A percentile compares a stretch with the other conserved stretches of the same genome.
Evolutionary conservation across 2,329 filamentous ascomycete genomes (phyloP).

Genomic region (Westerdykella ornata): DNA sequence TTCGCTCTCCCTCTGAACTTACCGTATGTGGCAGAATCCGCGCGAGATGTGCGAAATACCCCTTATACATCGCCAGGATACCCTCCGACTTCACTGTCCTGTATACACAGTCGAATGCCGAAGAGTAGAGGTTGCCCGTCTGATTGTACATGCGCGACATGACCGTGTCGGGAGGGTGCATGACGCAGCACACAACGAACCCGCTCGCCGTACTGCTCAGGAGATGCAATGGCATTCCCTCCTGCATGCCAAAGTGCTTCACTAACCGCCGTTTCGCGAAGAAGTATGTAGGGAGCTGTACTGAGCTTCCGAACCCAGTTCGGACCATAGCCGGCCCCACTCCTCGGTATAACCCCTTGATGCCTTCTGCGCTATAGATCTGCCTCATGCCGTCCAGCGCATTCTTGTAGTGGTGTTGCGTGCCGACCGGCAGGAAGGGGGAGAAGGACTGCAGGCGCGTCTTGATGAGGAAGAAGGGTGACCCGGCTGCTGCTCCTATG

Average conservation of each 20-base stretch:
- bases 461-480: conserved; percentile 97
- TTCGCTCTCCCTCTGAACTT: conserved; percentile 17
- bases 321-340: conserved; percentile 91
- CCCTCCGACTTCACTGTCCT: conserved; percentile 92
- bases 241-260: conserved; percentile 78
- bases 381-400: conserved; percentile 73
- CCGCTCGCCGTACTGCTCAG: conserved; percentile 83
- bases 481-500: conserved; percentile 85
- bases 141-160: conserved; percentile 99
- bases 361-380: conserved; percentile 72
- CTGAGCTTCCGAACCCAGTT: conserved; percentile 90
- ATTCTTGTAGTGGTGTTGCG: conserved; percentile 89
- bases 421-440: conserved; percentile 86
- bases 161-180: conserved; percentile 98
- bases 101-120: conserved; percentile 83
- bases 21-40: conserved; percentile 89
- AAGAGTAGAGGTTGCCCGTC: conserved; percentile 91
- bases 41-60: conserved; percentile 89
- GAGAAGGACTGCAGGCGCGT: conserved; percentile 92
- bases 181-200: conserved; percentile 93
- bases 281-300: conserved; percentile 96
- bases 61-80: conserved; percentile 91
- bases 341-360: conserved; percentile 79
- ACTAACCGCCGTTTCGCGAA: conserved; percentile 85
- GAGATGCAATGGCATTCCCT: conserved; percentile 82